phyloP scores from a whole-genome alignment of 1,284 basidiomycete genomes.

The Lignosus rhinocerotis region DNA sequence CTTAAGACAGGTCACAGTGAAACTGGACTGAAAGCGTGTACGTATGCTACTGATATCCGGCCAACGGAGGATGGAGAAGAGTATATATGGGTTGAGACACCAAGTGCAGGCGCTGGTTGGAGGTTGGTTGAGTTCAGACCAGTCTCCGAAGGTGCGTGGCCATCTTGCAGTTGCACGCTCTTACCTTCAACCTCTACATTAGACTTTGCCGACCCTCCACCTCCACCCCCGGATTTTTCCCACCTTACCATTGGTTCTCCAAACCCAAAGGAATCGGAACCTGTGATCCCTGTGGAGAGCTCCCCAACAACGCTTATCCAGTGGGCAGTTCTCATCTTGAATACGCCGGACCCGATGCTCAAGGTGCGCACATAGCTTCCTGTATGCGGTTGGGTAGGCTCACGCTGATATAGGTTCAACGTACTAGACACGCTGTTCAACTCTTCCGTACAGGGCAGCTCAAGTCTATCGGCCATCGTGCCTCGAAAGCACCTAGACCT shows the following conservation, averaged over 20 bases:
- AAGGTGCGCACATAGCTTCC: constrained; percentile 46
- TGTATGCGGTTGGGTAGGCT: neutral
- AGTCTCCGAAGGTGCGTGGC: constrained; percentile 73
- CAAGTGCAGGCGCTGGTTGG: constrained; percentile 60
- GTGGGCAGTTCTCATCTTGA: constrained; percentile 76
- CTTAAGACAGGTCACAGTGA: constrained; percentile 72
- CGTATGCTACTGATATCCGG: constrained; percentile 65
- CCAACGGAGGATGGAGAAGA: constrained; percentile 42
- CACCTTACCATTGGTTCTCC: constrained; percentile 23
- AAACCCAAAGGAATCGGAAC: constrained; percentile 36
- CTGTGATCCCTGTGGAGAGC: constrained; percentile 47
- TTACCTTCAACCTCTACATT: neutral
- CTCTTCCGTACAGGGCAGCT: constrained; percentile 72
- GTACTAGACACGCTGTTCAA: constrained; percentile 69
- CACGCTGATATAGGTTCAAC: constrained; percentile 48
- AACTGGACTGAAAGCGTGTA: constrained; percentile 79
- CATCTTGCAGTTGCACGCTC: neutral
- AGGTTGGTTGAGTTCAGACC: constrained; percentile 74
- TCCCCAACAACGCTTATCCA: constrained; percentile 67
- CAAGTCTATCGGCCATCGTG: constrained; percentile 61
- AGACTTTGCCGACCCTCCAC: constrained; percentile 76
- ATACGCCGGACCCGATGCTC: constrained; percentile 67
- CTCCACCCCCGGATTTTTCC: constrained; percentile 35
- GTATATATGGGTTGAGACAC: constrained; percentile 67
- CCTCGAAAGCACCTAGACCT: constrained; percentile 50